Evolutionary conservation across 441 rosid species (phyloP), one percentile per base, ranked within the genome.

Genomic region (Erodium chrysanthum): DNA sequence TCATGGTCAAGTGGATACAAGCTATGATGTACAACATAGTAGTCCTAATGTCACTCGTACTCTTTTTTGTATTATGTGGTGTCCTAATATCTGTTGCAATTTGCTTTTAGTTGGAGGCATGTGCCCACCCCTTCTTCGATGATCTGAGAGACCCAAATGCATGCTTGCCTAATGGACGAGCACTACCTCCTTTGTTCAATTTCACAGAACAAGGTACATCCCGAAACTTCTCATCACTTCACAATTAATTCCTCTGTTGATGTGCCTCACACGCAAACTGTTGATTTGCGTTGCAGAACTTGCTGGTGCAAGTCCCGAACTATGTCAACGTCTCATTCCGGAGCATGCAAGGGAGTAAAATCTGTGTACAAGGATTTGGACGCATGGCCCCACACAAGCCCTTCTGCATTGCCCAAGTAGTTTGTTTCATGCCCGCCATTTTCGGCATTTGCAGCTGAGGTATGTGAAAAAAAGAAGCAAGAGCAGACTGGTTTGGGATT

Each of bases 311-410:
- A 0, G 61, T n/a, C 21, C 95, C 85, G 70, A 81, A 86, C 80
- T 66, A 78, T 77, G 82, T 76, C 66, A 91, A 85, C 83, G 61
- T 0, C 79, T 93, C 77, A 84, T 93, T 52, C 97, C 98, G 0
- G 96, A 85, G 76, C 97, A 93, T 69, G 95, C 97, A 5, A 88
- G 90, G 78, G 89, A 84, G 82, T 97, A 91, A 73, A 88, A 91
- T 66, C 73, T 88, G 5, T 87, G 80, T 79, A 86, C 82, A 33
- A 84, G 90, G 52, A 80, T 81, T 65, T 71, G 90, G 61, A 56
- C 10, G 61, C 27, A 21, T 56, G 61, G 10, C 61, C 61, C 61
- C 61, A 3, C 17, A 56, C 61, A 56, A 56, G 29, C 61, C 61
- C 61, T 56, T 56, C 21, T 56, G 61, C 61, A 56, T 56, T 56